Percentiles rank a stretch among this genome's conserved stretches.
phyloP scores from a whole-genome alignment of 768 basidiomycete genomes.

The Arthromyces matolae region DNA sequence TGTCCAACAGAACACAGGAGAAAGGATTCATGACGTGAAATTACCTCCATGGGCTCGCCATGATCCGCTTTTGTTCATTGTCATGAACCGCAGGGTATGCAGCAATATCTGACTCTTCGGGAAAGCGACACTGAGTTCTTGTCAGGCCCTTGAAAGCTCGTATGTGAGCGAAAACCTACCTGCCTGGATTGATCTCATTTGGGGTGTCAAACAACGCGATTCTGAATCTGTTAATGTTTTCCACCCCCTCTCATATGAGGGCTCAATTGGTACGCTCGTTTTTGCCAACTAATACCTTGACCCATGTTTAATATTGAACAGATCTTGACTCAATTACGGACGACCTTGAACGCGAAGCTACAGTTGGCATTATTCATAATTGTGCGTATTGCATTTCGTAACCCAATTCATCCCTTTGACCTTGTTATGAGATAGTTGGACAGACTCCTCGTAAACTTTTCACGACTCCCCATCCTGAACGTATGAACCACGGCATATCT shows the following conservation, averaged over 20 bases:
- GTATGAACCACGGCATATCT: slow-evolving; percentile 67
- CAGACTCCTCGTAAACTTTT: slow-evolving; percentile 92
- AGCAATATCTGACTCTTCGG: too few species aligned
- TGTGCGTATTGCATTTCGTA: slow-evolving; percentile 51
- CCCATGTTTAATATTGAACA: slow-evolving; percentile 21
- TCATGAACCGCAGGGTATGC: slow-evolving; percentile 66
- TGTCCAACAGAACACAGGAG: slow-evolving; percentile 63
- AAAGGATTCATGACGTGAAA: slow-evolving; percentile 83
- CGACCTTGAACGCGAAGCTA: slow-evolving; percentile 85
- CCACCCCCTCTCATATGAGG: slow-evolving; percentile 92
- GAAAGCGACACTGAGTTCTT: too few species aligned
- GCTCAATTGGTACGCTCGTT: slow-evolving; percentile 66
- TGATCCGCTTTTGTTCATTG: slow-evolving; percentile 81
- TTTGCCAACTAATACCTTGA: neutral
- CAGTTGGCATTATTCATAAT: slow-evolving; percentile 93
- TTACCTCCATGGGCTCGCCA: slow-evolving; percentile 87
- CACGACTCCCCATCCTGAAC: slow-evolving; percentile 65
- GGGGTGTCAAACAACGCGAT: slow-evolving; percentile 85
- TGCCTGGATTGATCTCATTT: slow-evolving; percentile 92
- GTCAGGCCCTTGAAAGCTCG: slow-evolving; percentile 81
- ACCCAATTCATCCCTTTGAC: neutral
- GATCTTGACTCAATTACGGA: slow-evolving; percentile 86
- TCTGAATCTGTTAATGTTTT: slow-evolving; percentile 76
- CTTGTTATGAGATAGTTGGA: slow-evolving; percentile 55
- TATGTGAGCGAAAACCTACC: slow-evolving; percentile 82